These are phyloP conservation scores for Colletotrichum cuscutae DNA, from an alignment of 2,329 filamentous ascomycete genomes.

Conservation along the genomic window DNA sequence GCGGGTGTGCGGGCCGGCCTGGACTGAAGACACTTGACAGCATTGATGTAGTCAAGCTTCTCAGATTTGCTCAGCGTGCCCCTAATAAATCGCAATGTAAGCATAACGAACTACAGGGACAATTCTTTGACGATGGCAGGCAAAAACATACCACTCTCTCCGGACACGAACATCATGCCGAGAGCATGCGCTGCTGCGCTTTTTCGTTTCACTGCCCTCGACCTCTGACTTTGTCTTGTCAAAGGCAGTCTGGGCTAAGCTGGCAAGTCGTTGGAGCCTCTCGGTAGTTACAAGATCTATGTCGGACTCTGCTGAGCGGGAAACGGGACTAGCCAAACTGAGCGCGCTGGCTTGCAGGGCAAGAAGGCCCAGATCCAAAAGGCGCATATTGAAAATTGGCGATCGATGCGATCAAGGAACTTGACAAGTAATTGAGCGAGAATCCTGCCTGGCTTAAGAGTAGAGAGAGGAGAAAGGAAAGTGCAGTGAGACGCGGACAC, in stretches of 20 bases:
- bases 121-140: too few species aligned
- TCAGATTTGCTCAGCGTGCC: constrained; percentile 44
- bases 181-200: constrained; percentile 37
- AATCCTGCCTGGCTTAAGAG: background rate
- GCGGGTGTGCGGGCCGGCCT: constrained; percentile 48
- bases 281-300: background rate
- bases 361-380: background rate
- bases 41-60: constrained; percentile 53
- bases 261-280: constrained; percentile 9
- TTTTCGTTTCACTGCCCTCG: constrained; percentile 28
- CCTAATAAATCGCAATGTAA: constrained; percentile 17
- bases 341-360: background rate
- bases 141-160: constrained; percentile 42
- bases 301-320: background rate
- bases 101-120: too few species aligned
- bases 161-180: constrained; percentile 43
- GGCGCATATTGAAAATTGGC: background rate
- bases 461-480: background rate
- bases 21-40: constrained; percentile 55
- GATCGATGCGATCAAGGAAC: background rate
- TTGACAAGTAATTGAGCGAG: background rate
- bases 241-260: constrained; percentile 35
- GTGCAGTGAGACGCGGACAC: background rate
- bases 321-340: constrained; percentile 28
- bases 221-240: constrained; percentile 38